phyloP scores from a whole-genome alignment of 768 basidiomycete genomes.

The Trametes villosa region DNA sequence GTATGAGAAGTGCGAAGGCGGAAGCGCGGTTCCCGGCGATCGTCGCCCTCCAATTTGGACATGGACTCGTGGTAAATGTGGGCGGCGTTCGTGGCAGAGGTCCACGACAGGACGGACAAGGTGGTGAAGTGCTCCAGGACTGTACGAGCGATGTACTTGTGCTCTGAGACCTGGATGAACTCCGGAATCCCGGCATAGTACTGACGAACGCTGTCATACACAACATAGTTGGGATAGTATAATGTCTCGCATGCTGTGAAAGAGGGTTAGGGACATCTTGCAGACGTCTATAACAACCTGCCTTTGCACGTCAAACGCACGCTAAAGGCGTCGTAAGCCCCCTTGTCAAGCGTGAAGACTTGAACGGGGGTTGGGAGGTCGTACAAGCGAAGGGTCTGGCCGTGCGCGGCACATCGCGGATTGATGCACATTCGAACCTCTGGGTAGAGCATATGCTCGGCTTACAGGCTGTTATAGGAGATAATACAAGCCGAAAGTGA shows the following conservation, averaged over 20 bases:
- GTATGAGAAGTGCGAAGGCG: constrained; percentile 18
- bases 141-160: not conserved
- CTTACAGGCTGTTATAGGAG: too few relatives aligned
- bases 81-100: constrained; percentile 16
- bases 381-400: too few relatives aligned
- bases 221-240: not conserved
- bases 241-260: not conserved
- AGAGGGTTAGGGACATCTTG: too few relatives aligned
- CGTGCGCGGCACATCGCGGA: too few relatives aligned
- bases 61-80: constrained; percentile 4
- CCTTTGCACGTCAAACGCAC: too few relatives aligned
- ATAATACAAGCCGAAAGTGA: too few relatives aligned
- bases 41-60: not conserved
- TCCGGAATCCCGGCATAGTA: not conserved
- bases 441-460: too few relatives aligned
- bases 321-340: too few relatives aligned
- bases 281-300: too few relatives aligned
- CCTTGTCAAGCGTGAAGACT: too few relatives aligned
- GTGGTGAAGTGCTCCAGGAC: not conserved
- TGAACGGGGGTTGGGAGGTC: too few relatives aligned
- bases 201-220: not conserved
- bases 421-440: too few relatives aligned
- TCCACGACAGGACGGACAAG: constrained; percentile 12
- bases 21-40: not conserved
- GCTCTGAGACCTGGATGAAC: not conserved